Evolutionary conservation across 371 early-diverging fungal genomes (phyloP).

Genomic region (Saksenaea oblongispora): DNA sequence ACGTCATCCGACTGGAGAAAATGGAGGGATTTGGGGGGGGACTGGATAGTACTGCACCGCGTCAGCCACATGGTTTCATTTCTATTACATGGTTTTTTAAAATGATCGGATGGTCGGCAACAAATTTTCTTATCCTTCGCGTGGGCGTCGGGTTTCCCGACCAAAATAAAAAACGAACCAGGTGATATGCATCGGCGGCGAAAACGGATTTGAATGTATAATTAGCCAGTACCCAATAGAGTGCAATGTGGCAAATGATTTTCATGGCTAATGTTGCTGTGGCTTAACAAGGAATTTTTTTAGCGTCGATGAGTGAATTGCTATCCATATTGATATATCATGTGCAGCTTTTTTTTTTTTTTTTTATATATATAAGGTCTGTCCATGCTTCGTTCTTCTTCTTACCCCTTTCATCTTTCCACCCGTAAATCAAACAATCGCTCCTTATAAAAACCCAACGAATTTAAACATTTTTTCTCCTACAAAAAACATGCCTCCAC

Average conservation of each 20-base stretch:
- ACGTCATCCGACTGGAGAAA: no score
- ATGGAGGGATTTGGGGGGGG: no score
- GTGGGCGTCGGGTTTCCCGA: neutral
- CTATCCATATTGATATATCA: neutral
- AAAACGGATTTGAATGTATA: slow-evolving; percentile 3
- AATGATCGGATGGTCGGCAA: neutral
- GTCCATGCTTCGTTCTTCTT: no score
- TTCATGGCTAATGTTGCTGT: neutral
- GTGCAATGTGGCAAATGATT: neutral
- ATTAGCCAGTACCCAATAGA: neutral
- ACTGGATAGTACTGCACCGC: no score
- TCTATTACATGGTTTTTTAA: no score
- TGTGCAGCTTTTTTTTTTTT: no score
- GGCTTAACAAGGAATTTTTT: neutral
- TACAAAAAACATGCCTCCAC: neutral
- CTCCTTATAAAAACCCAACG: no score
- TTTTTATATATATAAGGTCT: no score
- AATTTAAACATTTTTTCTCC: no score
- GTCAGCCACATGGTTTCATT: no score
- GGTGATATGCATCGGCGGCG: slow-evolving; percentile 4
- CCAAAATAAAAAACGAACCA: neutral
- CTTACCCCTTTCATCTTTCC: no score
- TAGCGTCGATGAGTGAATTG: neutral
- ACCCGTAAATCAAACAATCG: no score
- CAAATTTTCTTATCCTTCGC: neutral